Evolutionary conservation across 2,329 filamentous ascomycete genomes (phyloP).

Genomic region (Didymella sp.): DNA sequence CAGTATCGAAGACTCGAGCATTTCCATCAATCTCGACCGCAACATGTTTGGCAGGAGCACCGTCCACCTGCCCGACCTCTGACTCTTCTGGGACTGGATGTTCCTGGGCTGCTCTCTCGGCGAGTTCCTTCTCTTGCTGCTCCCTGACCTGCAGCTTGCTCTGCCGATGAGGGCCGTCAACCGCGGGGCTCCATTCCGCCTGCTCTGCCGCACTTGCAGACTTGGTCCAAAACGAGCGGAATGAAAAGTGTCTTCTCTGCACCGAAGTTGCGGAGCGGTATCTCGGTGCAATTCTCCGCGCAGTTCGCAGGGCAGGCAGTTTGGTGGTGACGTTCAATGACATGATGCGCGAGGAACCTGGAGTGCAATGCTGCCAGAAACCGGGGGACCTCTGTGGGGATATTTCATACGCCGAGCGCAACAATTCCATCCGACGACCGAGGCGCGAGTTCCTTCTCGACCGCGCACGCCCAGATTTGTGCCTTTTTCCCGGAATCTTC

Average conservation of each 20-base stretch:
- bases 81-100: constrained; percentile 11
- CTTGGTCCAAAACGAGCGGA: constrained; percentile 31
- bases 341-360: constrained; percentile 29
- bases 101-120: constrained; percentile 19
- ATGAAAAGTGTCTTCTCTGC: constrained; percentile 22
- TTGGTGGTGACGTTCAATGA: constrained; percentile 37
- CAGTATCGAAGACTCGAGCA: constrained; percentile 41
- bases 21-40: constrained; percentile 45
- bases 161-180: constrained; percentile 28
- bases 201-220: constrained; percentile 26
- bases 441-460: constrained; percentile 15
- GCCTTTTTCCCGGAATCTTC: constrained; percentile 27
- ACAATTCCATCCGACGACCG: constrained; percentile 18
- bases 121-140: constrained; percentile 26
- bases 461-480: constrained; percentile 10
- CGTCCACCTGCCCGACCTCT: constrained; percentile 31
- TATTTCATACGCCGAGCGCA: constrained; percentile 26
- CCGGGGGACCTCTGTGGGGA: constrained; percentile 4
- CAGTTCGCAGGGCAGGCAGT: constrained; percentile 18
- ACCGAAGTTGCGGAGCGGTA: constrained; percentile 6
- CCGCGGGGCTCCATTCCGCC: constrained; percentile 30
- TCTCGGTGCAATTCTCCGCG: constrained; percentile 13
- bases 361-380: constrained; percentile 3
- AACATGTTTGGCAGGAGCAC: constrained; percentile 37
- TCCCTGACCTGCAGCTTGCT: constrained; percentile 31